Evolutionary conservation across 148 eudicot genomes (phyloP).

Genomic region (Diospyros kaki): DNA sequence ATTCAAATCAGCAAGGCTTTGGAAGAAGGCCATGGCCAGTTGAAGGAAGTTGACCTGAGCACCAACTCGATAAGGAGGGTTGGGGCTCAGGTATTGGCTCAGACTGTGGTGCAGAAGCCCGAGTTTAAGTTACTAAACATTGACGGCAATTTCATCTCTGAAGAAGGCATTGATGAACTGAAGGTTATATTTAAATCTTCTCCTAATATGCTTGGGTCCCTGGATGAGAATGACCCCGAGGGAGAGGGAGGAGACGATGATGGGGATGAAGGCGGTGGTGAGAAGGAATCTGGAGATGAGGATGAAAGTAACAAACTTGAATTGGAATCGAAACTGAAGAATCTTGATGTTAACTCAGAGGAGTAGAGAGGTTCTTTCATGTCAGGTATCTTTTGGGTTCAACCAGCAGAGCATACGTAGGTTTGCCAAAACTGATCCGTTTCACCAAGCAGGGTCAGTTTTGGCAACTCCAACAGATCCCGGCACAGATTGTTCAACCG

Average conservation of each 20-base stretch:
- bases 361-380: conserved; percentile 12
- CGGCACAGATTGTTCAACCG: neutral
- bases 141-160: conserved; percentile 50
- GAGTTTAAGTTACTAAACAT: conserved; percentile 46
- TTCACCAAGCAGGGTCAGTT: conserved; percentile 11
- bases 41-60: conserved; percentile 51
- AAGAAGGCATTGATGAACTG: conserved; percentile 54
- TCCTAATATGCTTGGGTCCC: conserved; percentile 38
- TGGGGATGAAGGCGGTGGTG: neutral
- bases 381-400: conserved; percentile 2
- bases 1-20: conserved; percentile 39
- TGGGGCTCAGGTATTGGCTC: conserved; percentile 43
- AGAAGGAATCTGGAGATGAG: conserved; percentile 27
- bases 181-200: conserved; percentile 39
- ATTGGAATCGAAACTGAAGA: conserved; percentile 42
- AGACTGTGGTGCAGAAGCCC: conserved; percentile 33
- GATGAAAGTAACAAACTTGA: conserved; percentile 28
- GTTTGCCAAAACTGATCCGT: neutral
- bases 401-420: neutral
- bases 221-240: conserved; percentile 60
- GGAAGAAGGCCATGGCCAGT: conserved; percentile 30
- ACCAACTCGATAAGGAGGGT: conserved; percentile 34
- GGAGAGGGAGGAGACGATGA: conserved; percentile 34
- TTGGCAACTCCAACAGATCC: conserved; percentile 1
- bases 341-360: conserved; percentile 40